Percentiles rank a stretch among this genome's conserved stretches.
Conservation (phyloP, 371 early-diverging fungal species). For the Basidiobolus meristosporus region DNA sequence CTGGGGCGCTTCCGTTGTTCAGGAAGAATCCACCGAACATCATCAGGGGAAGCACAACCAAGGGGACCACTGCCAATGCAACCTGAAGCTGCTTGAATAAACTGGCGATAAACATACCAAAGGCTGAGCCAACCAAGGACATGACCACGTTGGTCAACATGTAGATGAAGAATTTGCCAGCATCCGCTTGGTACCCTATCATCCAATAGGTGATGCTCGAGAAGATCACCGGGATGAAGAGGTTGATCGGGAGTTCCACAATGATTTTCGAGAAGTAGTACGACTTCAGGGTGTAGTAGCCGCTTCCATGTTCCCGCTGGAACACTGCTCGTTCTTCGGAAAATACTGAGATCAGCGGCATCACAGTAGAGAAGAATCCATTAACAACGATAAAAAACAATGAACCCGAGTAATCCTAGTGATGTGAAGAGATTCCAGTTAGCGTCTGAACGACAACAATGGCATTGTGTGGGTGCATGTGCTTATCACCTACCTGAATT, state of each 20-base stretch:
- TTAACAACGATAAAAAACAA: neutral
- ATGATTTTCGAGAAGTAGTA: neutral
- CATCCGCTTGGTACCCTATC: neutral
- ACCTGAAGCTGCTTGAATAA: conserved; percentile 1
- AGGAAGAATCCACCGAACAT: conserved; percentile 26
- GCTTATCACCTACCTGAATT: neutral
- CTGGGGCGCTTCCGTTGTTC: conserved; percentile 32
- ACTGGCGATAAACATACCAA: neutral
- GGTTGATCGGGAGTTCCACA: neutral
- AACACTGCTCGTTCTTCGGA: neutral
- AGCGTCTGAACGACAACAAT: neutral
- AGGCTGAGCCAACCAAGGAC: neutral
- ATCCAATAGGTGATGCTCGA: neutral
- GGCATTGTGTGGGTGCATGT: too few species aligned
- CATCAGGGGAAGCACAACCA: conserved; percentile 21
- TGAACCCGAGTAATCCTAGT: neutral
- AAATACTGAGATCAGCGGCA: neutral
- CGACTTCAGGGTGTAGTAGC: neutral
- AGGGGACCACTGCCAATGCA: conserved; percentile 10
- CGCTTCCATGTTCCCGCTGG: neutral
- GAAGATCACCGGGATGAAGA: neutral
- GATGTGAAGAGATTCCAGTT: neutral
- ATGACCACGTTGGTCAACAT: neutral
- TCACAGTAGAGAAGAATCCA: neutral
- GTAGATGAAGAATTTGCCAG: neutral